These are phyloP conservation scores for Haplosporangium sp. DNA, from an alignment of 371 early-diverging fungal species.

Conservation along the genomic window DNA sequence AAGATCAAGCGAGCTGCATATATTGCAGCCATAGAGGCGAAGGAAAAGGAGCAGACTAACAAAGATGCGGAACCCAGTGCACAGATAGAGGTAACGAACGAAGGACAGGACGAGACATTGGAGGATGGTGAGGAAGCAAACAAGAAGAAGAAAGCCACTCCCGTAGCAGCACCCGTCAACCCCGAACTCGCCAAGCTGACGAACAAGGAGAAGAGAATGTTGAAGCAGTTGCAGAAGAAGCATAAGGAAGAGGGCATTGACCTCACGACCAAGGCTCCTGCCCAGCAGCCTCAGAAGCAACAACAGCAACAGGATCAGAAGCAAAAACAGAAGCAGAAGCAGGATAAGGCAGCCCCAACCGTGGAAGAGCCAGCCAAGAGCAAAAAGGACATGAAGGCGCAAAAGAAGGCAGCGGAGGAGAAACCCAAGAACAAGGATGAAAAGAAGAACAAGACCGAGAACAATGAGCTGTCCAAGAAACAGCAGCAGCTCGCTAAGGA, in stretches of 20 bases:
- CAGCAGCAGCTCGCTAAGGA: slow-evolving; percentile 52
- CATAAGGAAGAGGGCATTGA: slow-evolving; percentile 39
- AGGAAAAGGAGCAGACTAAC: slow-evolving; percentile 4
- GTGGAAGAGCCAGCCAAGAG: slow-evolving; percentile 18
- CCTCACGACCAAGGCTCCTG: slow-evolving; percentile 7
- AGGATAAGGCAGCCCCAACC: not conserved
- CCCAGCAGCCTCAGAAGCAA: not conserved
- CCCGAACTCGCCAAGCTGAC: slow-evolving; percentile 43
- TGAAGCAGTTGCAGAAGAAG: slow-evolving; percentile 53
- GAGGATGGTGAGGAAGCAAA: slow-evolving; percentile 6
- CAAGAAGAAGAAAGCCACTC: slow-evolving; percentile 15
- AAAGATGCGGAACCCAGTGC: not conserved
- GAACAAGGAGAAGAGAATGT: slow-evolving; percentile 44
- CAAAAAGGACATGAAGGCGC: slow-evolving; percentile 27
- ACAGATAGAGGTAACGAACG: not conserved
- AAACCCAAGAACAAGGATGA: slow-evolving; percentile 11
- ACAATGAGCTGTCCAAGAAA: slow-evolving; percentile 23
- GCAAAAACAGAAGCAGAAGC: not conserved
- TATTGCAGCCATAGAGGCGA: slow-evolving; percentile 42
- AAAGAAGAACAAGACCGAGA: slow-evolving; percentile 17
- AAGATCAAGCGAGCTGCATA: slow-evolving; percentile 51
- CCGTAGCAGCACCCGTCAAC: slow-evolving; percentile 9
- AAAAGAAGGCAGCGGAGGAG: slow-evolving; percentile 17
- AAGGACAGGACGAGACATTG: not conserved
- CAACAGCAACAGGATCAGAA: not conserved